These are phyloP conservation scores for Verruconis gallopava DNA, from an alignment of 2,329 filamentous ascomycete species.

Conservation along the genomic window DNA sequence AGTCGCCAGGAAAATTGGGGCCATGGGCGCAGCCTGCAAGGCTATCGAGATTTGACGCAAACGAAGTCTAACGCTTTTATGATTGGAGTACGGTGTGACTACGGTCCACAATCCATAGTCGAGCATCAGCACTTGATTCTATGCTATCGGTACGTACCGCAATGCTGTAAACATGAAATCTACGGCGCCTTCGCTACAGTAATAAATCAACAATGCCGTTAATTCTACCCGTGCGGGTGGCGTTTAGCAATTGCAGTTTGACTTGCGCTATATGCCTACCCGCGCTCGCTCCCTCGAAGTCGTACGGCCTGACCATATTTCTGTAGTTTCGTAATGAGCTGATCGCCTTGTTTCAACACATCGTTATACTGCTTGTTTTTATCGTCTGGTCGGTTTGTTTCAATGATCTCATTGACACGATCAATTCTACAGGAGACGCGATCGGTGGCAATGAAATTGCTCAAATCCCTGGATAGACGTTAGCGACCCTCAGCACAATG, in stretches of 20 bases:
- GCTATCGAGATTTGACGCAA: too few species aligned
- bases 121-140: background rate
- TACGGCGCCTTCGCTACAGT: background rate
- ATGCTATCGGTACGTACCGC: background rate
- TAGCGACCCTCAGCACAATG: too few species aligned
- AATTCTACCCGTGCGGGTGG: too few species aligned
- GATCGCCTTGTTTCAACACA: slow-evolving; percentile 92
- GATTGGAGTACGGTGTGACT: too few species aligned
- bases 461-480: slow-evolving; percentile 67
- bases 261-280: slow-evolving; percentile 31
- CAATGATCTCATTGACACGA: slow-evolving; percentile 90
- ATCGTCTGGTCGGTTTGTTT: slow-evolving; percentile 94
- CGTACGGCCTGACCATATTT: slow-evolving; percentile 97
- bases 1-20: too few species aligned
- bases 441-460: slow-evolving; percentile 90
- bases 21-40: too few species aligned
- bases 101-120: too few species aligned
- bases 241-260: background rate
- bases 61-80: too few species aligned
- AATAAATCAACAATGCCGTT: background rate
- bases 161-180: background rate
- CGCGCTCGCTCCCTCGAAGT: slow-evolving; percentile 85
- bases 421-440: slow-evolving; percentile 96
- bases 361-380: slow-evolving; percentile 99
- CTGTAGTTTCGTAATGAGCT: slow-evolving; percentile 96